A percentile compares a stretch with the other conserved stretches of the same genome.
Conservation (phyloP, 2,329 filamentous ascomycete species). For the Catunica adiposa region DNA sequence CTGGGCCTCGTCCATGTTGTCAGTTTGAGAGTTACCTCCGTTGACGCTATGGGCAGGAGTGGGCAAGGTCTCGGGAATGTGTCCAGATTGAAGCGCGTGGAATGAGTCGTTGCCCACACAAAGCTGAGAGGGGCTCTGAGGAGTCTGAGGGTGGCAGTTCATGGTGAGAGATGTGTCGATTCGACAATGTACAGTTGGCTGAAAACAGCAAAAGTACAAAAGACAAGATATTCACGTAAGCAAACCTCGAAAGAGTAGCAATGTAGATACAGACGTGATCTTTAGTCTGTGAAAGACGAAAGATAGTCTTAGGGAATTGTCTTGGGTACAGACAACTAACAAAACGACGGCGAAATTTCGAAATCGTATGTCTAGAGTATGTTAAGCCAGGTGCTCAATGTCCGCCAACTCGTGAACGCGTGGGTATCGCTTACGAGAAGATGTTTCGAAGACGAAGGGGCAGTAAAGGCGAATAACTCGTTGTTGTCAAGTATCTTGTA, state of each 20-base stretch:
- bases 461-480: constrained; percentile 8
- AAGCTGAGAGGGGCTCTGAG: constrained; percentile 48
- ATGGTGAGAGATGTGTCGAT: constrained; percentile 28
- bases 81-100: constrained; percentile 34
- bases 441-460: background rate
- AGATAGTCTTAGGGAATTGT: too few species aligned
- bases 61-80: constrained; percentile 35
- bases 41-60: constrained; percentile 48
- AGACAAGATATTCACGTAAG: background rate
- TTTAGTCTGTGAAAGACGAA: too few species aligned
- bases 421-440: constrained; percentile 2
- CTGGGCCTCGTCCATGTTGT: constrained; percentile 27
- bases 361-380: background rate
- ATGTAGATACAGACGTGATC: too few species aligned
- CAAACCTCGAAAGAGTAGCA: background rate
- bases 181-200: background rate
- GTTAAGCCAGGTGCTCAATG: background rate
- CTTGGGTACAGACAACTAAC: background rate
- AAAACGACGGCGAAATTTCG: background rate
- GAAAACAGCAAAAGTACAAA: constrained; percentile 1
- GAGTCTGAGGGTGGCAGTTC: constrained; percentile 51
- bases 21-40: constrained; percentile 30
- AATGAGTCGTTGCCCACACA: constrained; percentile 38
- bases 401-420: background rate
- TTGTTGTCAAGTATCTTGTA: background rate